A percentile compares a stretch with the other conserved stretches of the same genome.
phyloP scores from a whole-genome alignment of 2,329 filamentous ascomycete species.

The Monilinia fructigena region DNA sequence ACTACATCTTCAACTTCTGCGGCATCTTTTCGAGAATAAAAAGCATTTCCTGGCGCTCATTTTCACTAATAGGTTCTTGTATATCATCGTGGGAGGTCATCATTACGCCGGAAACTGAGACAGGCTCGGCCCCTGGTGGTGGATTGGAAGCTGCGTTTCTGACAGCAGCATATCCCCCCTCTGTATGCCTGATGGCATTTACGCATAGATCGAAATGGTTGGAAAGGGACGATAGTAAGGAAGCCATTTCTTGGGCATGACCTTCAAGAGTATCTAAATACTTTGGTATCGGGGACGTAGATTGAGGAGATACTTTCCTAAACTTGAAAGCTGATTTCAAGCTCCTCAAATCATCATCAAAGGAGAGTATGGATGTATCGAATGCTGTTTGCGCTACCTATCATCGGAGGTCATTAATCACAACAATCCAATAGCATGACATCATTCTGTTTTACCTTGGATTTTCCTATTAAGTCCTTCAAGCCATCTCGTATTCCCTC shows the following conservation, averaged over 20 bases:
- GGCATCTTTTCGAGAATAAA: conserved; percentile 71
- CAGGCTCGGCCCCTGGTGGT: conserved; percentile 48
- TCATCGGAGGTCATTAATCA: neutral
- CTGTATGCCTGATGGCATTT: conserved; percentile 84
- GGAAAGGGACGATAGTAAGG: conserved; percentile 75
- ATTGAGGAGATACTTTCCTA: conserved; percentile 39
- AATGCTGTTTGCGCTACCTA: conserved; percentile 68
- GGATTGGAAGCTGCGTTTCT: conserved; percentile 65
- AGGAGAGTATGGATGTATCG: conserved; percentile 64
- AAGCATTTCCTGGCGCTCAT: conserved; percentile 81
- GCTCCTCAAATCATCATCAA: conserved; percentile 69
- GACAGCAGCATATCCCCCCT: conserved; percentile 71
- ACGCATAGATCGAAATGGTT: conserved; percentile 92
- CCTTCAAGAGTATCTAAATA: conserved; percentile 46
- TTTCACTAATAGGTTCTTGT: conserved; percentile 66
- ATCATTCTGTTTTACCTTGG: conserved; percentile 52
- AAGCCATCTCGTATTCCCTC: conserved; percentile 63
- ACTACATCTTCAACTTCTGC: conserved; percentile 65
- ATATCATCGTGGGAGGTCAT: conserved; percentile 51
- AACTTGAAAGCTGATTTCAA: conserved; percentile 51
- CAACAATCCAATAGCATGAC: neutral
- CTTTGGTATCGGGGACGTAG: conserved; percentile 44
- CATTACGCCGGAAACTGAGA: conserved; percentile 67
- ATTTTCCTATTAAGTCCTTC: conserved; percentile 67
- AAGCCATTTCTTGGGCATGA: conserved; percentile 79